A percentile compares a stretch with the other conserved stretches of the same genome.
phyloP scores from a whole-genome alignment of 1,139 yeast genomes.

The Zhuliangozyma parablackwelliae region DNA sequence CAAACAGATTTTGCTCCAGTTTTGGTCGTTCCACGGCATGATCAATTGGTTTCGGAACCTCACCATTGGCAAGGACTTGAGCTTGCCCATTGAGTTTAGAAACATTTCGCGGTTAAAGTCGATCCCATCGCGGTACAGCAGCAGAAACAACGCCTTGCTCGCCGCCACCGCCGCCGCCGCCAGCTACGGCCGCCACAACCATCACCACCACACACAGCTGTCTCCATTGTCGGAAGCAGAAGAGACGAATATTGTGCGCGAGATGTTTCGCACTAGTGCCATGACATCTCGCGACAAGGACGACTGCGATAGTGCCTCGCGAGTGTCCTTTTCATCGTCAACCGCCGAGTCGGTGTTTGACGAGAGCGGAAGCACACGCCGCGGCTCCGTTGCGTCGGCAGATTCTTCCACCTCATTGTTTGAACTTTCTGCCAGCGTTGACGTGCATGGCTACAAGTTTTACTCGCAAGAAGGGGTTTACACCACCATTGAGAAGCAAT shows the following conservation, averaged over 20 bases:
- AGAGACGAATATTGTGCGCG: neutral
- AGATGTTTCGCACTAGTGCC: constrained; percentile 1
- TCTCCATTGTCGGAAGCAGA: neutral
- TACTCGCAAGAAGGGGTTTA: constrained; percentile 22
- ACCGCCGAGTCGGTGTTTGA: constrained; percentile 1
- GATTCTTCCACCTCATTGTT: constrained; percentile 3
- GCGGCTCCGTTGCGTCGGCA: constrained; percentile 8
- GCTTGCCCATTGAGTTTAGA: constrained; percentile 30
- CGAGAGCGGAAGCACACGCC: constrained; percentile 4
- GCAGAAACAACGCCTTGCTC: constrained; percentile 23
- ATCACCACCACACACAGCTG: neutral
- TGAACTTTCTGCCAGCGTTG: neutral
- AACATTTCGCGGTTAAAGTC: constrained; percentile 25
- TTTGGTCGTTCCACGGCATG: constrained; percentile 42
- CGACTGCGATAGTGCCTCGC: neutral
- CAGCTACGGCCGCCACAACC: constrained; percentile 8
- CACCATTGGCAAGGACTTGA: constrained; percentile 32
- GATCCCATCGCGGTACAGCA: constrained; percentile 24
- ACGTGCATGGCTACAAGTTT: constrained; percentile 17
- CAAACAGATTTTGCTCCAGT: constrained; percentile 38
- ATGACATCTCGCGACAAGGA: constrained; percentile 1
- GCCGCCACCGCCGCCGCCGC: constrained; percentile 27
- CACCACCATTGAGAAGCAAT: constrained; percentile 30
- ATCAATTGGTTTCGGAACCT: constrained; percentile 37
- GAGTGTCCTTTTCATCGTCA: neutral